phyloP scores from a whole-genome alignment of 148 eudicot genomes.

The Gaultheria prostrata region DNA sequence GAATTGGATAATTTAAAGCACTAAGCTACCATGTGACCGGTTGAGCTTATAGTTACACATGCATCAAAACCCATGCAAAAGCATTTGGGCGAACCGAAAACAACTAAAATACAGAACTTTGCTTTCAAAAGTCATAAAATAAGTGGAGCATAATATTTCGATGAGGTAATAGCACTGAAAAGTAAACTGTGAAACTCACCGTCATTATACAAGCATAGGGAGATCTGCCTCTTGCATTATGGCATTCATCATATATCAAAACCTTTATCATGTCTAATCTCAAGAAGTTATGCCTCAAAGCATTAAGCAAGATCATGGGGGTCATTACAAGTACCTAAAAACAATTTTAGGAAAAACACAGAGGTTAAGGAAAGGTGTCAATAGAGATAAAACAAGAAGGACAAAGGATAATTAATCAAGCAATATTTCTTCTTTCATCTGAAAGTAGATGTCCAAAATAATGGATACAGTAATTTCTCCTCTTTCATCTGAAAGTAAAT shows the following conservation, averaged over 20 bases:
- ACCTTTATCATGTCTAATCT: slow-evolving; percentile 58
- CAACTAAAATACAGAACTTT: background rate
- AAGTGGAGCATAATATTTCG: background rate
- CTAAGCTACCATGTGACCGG: background rate
- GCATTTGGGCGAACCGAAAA: background rate
- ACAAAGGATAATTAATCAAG: background rate
- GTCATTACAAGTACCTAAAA: slow-evolving; percentile 96
- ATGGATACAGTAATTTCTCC: background rate
- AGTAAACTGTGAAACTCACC: slow-evolving; percentile 29
- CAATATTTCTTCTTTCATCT: background rate
- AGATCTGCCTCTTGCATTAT: slow-evolving; percentile 71
- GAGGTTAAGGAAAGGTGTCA: background rate
- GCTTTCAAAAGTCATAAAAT: background rate
- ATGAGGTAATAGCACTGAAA: background rate
- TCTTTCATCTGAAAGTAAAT: background rate
- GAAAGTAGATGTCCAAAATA: too few species aligned
- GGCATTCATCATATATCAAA: slow-evolving; percentile 91
- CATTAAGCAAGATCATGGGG: slow-evolving; percentile 61
- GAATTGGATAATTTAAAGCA: background rate
- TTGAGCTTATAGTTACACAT: background rate
- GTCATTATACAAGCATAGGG: slow-evolving; percentile 82
- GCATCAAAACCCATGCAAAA: background rate
- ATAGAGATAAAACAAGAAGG: background rate
- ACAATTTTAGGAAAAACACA: background rate
- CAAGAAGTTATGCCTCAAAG: slow-evolving; percentile 69